Evolutionary conservation across 495 filamentous ascomycete genomes (phyloP).

Genomic region (Daldinia caldariorum): DNA sequence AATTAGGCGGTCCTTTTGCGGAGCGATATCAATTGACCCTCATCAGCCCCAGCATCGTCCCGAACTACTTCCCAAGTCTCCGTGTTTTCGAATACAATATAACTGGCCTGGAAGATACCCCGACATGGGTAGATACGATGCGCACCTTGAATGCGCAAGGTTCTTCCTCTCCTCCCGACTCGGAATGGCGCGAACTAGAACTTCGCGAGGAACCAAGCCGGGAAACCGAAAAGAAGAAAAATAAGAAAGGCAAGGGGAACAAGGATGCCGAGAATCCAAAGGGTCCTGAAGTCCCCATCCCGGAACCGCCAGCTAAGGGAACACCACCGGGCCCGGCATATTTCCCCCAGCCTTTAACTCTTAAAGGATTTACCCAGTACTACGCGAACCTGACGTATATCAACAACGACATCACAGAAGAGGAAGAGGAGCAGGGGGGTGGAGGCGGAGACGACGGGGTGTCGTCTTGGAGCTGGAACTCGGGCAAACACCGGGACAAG

Average conservation of each 20-base stretch:
- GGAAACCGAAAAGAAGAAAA: constrained; percentile 56
- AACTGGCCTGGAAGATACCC: constrained; percentile 71
- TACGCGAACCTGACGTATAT: constrained; percentile 90
- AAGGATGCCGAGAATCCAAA: constrained; percentile 64
- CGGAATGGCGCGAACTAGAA: constrained; percentile 36
- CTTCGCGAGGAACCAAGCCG: constrained; percentile 34
- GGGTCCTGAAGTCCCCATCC: constrained; percentile 70
- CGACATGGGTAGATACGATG: constrained; percentile 55
- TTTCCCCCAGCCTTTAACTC: constrained; percentile 80
- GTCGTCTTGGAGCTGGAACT: constrained; percentile 53
- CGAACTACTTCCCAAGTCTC: constrained; percentile 90
- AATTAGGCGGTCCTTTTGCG: constrained; percentile 79
- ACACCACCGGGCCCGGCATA: constrained; percentile 90
- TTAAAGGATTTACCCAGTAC: constrained; percentile 86
- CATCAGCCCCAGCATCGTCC: constrained; percentile 86
- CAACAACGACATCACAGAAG: constrained; percentile 68
- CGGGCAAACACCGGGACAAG: constrained; percentile 68
- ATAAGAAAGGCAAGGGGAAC: constrained; percentile 62
- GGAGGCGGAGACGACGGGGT: constrained; percentile 40
- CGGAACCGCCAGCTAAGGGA: constrained; percentile 74
- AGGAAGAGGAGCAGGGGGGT: too few relatives aligned
- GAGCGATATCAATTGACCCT: constrained; percentile 85
- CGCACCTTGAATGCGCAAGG: constrained; percentile 12
- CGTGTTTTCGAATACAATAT: constrained; percentile 94
- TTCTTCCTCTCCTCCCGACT: background rate